Evolutionary conservation across 169 alveolate genomes (phyloP).

Genomic region (Eimeria necatrix): DNA sequence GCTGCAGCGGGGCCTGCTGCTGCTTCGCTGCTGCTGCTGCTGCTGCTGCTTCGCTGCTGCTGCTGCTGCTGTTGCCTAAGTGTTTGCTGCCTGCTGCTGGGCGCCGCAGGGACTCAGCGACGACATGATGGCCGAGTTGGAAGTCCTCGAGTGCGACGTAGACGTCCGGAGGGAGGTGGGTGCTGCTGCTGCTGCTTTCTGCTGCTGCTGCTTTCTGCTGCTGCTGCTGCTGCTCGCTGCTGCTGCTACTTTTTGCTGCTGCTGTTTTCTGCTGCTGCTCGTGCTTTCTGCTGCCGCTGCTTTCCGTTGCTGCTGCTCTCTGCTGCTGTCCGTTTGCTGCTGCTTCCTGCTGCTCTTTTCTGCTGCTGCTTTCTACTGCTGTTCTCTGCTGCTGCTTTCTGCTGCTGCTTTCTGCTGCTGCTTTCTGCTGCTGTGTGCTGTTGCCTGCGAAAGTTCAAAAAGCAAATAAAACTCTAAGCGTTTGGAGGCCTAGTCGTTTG

Average conservation of each 20-base stretch:
- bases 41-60: not conserved
- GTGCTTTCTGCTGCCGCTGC: not conserved
- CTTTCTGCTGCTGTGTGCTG: too few relatives aligned
- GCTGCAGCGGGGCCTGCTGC: not conserved
- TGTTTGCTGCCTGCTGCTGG: not conserved
- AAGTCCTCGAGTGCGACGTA: conserved; percentile 64
- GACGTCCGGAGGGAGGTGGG: conserved; percentile 72
- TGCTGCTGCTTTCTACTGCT: too few relatives aligned
- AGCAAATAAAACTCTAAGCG: too few relatives aligned
- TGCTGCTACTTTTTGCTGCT: not conserved
- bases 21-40: not conserved
- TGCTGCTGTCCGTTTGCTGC: not conserved
- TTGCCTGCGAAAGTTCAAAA: too few relatives aligned
- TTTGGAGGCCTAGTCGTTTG: too few relatives aligned
- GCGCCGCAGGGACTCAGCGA: conserved; percentile 63
- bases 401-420: too few relatives aligned
- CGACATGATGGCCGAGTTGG: conserved; percentile 63
- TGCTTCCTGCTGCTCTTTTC: too few relatives aligned
- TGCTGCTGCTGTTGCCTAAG: conserved; percentile 4
- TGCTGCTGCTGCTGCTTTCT: not conserved
- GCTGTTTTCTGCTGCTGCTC: not conserved
- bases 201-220: not conserved
- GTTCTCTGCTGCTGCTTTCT: too few relatives aligned
- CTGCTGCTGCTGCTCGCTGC: not conserved
- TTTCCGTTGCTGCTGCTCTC: not conserved